These are phyloP conservation scores for Daldinia caldariorum DNA, from an alignment of 495 filamentous ascomycete genomes.

Conservation along the genomic window DNA sequence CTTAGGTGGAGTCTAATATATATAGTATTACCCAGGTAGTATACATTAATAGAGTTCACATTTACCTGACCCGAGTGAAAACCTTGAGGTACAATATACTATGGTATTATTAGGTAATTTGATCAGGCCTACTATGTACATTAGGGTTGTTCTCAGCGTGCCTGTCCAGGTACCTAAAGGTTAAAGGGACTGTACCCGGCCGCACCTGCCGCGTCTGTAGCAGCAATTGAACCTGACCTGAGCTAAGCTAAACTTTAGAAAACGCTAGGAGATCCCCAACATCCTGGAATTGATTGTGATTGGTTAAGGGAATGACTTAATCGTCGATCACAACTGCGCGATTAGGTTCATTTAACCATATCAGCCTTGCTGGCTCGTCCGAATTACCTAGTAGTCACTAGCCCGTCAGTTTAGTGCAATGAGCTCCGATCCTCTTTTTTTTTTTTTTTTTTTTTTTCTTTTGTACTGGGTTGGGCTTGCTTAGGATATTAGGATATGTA, in stretches of 20 bases:
- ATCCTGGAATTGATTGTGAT: conserved; percentile 28
- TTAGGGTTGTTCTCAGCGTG: too few relatives aligned
- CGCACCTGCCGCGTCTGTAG: conserved; percentile 25
- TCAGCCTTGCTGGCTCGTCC: conserved; percentile 38
- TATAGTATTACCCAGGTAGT: too few relatives aligned
- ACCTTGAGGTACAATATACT: too few relatives aligned
- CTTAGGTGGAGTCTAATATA: too few relatives aligned
- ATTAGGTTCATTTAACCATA: conserved; percentile 43
- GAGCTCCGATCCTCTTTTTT: conserved; percentile 27
- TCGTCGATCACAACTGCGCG: conserved; percentile 34
- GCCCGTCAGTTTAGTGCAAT: conserved; percentile 19
- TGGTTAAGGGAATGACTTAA: conserved; percentile 26
- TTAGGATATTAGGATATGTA: conserved; percentile 13
- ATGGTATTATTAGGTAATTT: neutral
- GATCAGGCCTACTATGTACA: too few relatives aligned
- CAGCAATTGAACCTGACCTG: conserved; percentile 38
- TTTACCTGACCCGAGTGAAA: too few relatives aligned
- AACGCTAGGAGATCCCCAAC: conserved; percentile 30
- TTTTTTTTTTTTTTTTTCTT: conserved; percentile 15
- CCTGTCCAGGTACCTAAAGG: too few relatives aligned
- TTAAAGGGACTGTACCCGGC: conserved; percentile 27
- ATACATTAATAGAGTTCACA: too few relatives aligned
- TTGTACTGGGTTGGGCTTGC: neutral
- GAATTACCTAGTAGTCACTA: conserved; percentile 16
- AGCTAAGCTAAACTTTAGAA: conserved; percentile 34